Conservation (phyloP, 2,329 filamentous ascomycete species). For the Neofusicoccum sp. region DNA sequence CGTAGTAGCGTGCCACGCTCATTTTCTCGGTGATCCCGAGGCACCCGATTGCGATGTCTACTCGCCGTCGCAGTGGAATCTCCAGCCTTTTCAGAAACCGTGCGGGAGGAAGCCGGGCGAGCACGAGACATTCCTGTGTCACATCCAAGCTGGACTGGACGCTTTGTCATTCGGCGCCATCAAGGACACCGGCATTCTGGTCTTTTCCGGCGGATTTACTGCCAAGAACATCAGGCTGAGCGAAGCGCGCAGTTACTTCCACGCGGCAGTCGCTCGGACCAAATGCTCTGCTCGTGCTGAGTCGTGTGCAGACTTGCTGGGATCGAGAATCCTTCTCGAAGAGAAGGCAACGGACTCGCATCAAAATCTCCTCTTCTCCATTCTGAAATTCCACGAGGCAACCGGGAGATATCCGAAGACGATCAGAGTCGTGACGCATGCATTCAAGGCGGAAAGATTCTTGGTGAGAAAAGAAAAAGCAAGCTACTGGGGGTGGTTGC, state of each 20-base stretch:
- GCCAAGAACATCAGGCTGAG: constrained; percentile 31
- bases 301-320: constrained; percentile 30
- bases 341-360: constrained; percentile 78
- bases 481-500: background rate
- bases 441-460: constrained; percentile 47
- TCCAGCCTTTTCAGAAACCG: constrained; percentile 67
- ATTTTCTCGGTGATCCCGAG: constrained; percentile 57
- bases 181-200: constrained; percentile 50
- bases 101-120: constrained; percentile 57
- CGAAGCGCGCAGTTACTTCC: constrained; percentile 38
- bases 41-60: constrained; percentile 32
- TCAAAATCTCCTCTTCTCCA: constrained; percentile 76
- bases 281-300: constrained; percentile 24
- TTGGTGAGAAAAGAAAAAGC: background rate
- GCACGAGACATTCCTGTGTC: constrained; percentile 74
- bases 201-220: constrained; percentile 68
- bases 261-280: constrained; percentile 26
- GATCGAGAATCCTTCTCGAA: constrained; percentile 58
- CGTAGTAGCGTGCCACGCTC: constrained; percentile 80
- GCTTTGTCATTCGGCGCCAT: constrained; percentile 48
- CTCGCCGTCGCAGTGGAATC: constrained; percentile 55
- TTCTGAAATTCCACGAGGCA: constrained; percentile 54
- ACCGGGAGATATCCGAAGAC: constrained; percentile 41
- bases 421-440: constrained; percentile 47
- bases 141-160: constrained; percentile 65